Percentiles rank a stretch among this genome's conserved stretches.
Evolutionary conservation across 2,329 filamentous ascomycete genomes (phyloP).

Genomic region (Taxawa tesnikishii): DNA sequence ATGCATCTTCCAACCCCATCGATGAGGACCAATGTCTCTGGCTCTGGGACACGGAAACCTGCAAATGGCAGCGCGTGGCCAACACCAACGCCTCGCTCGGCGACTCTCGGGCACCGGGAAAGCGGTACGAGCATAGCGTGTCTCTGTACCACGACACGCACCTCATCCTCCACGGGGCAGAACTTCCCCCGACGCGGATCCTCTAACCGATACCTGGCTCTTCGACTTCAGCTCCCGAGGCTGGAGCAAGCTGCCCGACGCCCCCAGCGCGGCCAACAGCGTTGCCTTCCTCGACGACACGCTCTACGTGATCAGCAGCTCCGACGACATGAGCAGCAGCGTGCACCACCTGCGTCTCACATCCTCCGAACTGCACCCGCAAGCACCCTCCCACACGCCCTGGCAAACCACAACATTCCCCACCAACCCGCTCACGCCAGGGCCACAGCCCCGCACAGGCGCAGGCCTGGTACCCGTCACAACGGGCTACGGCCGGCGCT

Average conservation of each 20-base stretch:
- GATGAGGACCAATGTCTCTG: slow-evolving; percentile 26
- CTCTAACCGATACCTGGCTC: slow-evolving; percentile 62
- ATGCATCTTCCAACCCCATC: slow-evolving; percentile 18
- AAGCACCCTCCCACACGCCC: slow-evolving; percentile 11
- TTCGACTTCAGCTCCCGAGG: slow-evolving; percentile 53
- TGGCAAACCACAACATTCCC: slow-evolving; percentile 30
- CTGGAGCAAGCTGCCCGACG: slow-evolving; percentile 50
- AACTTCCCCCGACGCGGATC: slow-evolving; percentile 53
- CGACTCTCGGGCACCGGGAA: slow-evolving; percentile 14
- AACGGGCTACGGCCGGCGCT: slow-evolving; percentile 32
- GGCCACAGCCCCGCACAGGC: slow-evolving; percentile 25
- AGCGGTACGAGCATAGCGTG: slow-evolving; percentile 30
- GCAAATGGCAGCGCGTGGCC: slow-evolving; percentile 9
- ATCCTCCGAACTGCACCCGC: not conserved
- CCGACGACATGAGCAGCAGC: slow-evolving; percentile 18
- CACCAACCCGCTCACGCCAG: slow-evolving; percentile 29
- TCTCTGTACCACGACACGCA: slow-evolving; percentile 54
- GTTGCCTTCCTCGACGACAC: slow-evolving; percentile 23
- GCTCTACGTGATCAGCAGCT: slow-evolving; percentile 26
- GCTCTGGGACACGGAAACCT: slow-evolving; percentile 22
- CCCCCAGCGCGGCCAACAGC: slow-evolving; percentile 19
- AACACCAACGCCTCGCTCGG: slow-evolving; percentile 12
- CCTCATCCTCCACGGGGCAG: slow-evolving; percentile 66
- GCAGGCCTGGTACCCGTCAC: slow-evolving; percentile 27
- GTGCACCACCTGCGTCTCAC: slow-evolving; percentile 16